phyloP scores from a whole-genome alignment of 2,329 filamentous ascomycete genomes.

The Ceratocystis eucalypticola region DNA sequence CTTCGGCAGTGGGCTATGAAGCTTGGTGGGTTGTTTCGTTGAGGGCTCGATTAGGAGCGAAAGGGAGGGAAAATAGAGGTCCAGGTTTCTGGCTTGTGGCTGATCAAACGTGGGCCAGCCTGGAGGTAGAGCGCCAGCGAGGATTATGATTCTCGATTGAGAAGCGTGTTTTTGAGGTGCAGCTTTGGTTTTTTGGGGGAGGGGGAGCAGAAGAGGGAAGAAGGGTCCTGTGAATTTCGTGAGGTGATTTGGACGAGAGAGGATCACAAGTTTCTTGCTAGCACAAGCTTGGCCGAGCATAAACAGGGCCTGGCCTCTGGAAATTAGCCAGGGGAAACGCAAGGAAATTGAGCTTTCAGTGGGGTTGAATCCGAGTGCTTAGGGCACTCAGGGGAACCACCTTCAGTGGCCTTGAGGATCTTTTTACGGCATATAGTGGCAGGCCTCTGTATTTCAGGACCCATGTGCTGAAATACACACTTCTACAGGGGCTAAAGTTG shows the following conservation, averaged over 20 bases:
- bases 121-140: neutral
- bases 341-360: neutral
- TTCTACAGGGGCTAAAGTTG: conserved; percentile 2
- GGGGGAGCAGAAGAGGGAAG: neutral
- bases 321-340: conserved; percentile 1
- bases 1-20: neutral
- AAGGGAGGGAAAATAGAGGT: neutral
- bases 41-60: neutral
- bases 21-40: neutral
- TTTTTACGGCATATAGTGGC: no score
- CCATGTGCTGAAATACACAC: neutral
- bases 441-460: neutral
- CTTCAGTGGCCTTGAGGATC: no score
- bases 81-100: neutral
- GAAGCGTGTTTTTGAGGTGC: neutral
- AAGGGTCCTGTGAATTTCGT: neutral
- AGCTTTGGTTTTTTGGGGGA: neutral
- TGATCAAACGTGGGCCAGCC: neutral
- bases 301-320: neutral
- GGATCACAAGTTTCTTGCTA: neutral
- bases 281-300: neutral
- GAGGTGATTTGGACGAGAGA: neutral
- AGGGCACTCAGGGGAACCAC: neutral
- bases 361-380: neutral
- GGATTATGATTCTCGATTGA: neutral